Base-by-base conservation (phyloP, 495 filamentous ascomycete species). In the Neurospora africana region DNA sequence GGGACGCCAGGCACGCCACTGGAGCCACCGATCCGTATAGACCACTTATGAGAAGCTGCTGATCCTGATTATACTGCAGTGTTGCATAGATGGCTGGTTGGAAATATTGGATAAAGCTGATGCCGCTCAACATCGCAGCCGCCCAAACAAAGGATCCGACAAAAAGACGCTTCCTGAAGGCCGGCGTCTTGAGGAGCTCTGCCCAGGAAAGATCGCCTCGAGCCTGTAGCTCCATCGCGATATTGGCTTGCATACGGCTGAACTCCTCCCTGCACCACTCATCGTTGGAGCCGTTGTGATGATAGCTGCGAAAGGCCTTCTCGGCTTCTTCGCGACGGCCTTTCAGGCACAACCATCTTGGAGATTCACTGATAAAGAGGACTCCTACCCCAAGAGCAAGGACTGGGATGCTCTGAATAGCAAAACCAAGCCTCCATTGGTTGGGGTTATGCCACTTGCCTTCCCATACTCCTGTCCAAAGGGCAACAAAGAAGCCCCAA, bases 351-450 rank as follows among this genome's bases (percentile, higher is more conserved):
- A 89, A 79, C 87, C 87, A 90, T 67, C 88, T 78, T 15, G 87
- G 87, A 0, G 85, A 87, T 75, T 89, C 87, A 11, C 81, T 81
- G 15, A 89, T 81, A 74, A 86, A 87, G 74, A 82, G 83, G 37
- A 87, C 78, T 13, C 86, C 86, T 9, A 78, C 72, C 8, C 78
- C 80, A 30, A 90, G 79, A n/a, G 86, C 73, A 5, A 89, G 58
- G 8, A 84, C 82, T 8, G 87, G 87, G 2, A 84, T 76, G 39
- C 81, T 81, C 72, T 88, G 87, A 33, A 89, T 83, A 19, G 85
- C 84, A 27, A 90, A 82, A 0, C 87, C 87, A 41, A 89, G 84
- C 40, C 87, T 80, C 88, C 88, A 88, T 74, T 84, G 79, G 65
- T 79, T 79, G 39, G 76, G 38, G 61, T 81, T 80, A 19, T 77